These are phyloP conservation scores for Lasiosphaeriaceae sp. DNA, from an alignment of 495 filamentous ascomycete genomes.

Conservation along the genomic window DNA sequence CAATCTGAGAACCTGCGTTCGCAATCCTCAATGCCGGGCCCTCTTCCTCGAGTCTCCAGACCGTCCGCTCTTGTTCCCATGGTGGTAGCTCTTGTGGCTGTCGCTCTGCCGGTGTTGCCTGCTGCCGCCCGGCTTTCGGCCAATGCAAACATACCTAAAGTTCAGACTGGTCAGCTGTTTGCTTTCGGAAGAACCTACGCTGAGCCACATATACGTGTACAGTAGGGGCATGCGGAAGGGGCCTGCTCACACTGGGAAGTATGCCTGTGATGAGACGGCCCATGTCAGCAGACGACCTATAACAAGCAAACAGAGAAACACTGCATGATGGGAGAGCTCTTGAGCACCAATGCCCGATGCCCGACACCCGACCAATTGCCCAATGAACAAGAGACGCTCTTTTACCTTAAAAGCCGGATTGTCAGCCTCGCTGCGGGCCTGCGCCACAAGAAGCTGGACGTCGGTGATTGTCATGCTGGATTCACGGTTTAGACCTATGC, in stretches of 20 bases:
- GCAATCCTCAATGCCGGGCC: not conserved
- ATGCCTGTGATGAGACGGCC: constrained; percentile 42
- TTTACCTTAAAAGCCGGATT: constrained; percentile 59
- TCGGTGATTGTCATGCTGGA: constrained; percentile 57
- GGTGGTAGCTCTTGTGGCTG: constrained; percentile 16
- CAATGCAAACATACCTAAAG: constrained; percentile 52
- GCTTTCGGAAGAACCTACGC: not conserved
- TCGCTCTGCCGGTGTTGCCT: constrained; percentile 18
- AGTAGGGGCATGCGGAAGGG: not conserved
- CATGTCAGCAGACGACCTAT: constrained; percentile 1
- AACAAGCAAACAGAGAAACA: not conserved
- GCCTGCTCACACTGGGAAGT: constrained; percentile 68
- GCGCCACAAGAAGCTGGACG: constrained; percentile 60
- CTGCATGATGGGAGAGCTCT: not conserved
- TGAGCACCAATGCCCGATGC: not conserved
- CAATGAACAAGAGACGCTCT: not conserved
- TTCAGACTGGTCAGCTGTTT: constrained; percentile 10
- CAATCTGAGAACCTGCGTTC: not conserved
- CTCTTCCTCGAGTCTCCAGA: constrained; percentile 20
- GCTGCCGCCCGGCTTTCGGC: constrained; percentile 42
- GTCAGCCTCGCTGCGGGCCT: constrained; percentile 63
- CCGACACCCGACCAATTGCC: not conserved
- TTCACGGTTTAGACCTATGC: constrained; percentile 34
- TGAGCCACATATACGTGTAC: not conserved
- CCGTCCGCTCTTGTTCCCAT: constrained; percentile 18